Conservation (phyloP, 106 monocot species). For the Apostasia ramifera region DNA sequence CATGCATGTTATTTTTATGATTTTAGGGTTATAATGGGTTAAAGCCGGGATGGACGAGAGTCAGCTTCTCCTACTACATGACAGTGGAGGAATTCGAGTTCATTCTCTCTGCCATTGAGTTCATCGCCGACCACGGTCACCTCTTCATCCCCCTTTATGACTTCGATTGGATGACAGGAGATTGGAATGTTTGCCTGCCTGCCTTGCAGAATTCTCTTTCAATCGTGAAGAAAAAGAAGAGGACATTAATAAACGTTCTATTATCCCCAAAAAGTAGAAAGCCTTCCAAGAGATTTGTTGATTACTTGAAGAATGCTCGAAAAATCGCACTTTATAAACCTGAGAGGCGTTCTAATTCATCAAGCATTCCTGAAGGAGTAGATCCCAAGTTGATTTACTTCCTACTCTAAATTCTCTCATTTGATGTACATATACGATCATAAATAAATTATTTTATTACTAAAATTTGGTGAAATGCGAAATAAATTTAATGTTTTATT, state of each 20-base stretch:
- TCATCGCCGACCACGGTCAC: constrained; percentile 23
- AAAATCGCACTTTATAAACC: constrained; percentile 11
- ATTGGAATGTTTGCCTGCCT: constrained; percentile 19
- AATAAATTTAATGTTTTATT: too few species aligned
- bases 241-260: not conserved
- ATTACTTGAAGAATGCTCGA: constrained; percentile 18
- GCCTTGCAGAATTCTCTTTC: constrained; percentile 10
- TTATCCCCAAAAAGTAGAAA: not conserved
- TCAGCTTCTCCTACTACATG: constrained; percentile 44
- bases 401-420: constrained; percentile 5
- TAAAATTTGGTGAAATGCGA: too few species aligned
- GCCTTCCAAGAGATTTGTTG: not conserved
- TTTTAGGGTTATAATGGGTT: constrained; percentile 30
- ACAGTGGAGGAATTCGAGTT: constrained; percentile 23
- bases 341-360: not conserved
- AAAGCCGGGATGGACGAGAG: constrained; percentile 43
- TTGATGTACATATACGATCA: too few species aligned
- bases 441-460: too few species aligned
- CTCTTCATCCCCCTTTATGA: constrained; percentile 34
- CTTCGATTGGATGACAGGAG: constrained; percentile 32
- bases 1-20: too few species aligned
- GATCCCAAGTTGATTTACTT: constrained; percentile 12
- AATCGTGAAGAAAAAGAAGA: not conserved
- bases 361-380: constrained; percentile 9
- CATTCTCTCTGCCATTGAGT: constrained; percentile 25